Evolutionary conservation across 768 basidiomycete genomes (phyloP), one percentile per base, ranked within the genome.

Genomic region (Agaricus bisporus): DNA sequence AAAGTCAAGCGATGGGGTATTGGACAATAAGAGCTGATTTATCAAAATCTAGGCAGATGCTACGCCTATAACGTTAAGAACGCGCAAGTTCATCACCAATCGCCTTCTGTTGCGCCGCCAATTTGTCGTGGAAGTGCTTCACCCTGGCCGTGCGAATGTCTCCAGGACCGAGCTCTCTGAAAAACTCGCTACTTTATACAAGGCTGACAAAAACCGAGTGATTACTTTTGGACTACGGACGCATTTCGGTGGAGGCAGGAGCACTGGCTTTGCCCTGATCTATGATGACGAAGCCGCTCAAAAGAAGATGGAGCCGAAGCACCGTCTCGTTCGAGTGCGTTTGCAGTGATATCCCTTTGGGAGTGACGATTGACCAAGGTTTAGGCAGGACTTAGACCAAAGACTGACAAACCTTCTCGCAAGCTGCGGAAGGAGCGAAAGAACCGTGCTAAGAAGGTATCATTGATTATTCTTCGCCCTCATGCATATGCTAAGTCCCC

Each of bases 391-490:
- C 68, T 93, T 45, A 68, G 63, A 32, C 55, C 78, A 59, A 97
- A 98, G 77, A 85, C 87, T 58, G 90, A 92, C 41, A 92, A 87
- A 73, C 77, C 95, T 50, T 93, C 92, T 60, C 88, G 97, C 67
- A 98, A 98, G 73, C 85, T 98, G 73, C 88, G 97, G 73, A 98
- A 98, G 79, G 95, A 98, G 80, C 85, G 97, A 66, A 99, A 99
- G 84, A 99, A 99, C 77, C 86, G 95, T 69, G 83, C 89, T 58
- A 99, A 99, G 89, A 98, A 98, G 86, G 95, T 92, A 17, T 56
- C 37, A 25, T 22, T 48, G 22, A 37, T 56, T 38, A 11, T 20
- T 17, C 43, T 14, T 51, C 18, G 26, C 12, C 39, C 59, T 32
- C 17, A 15, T 15, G n/a, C 37, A 42, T 53, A 32, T 20, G 15